A percentile compares a stretch with the other conserved stretches of the same genome.
These are phyloP conservation scores for Cryptococcus deneoformans DNA, from an alignment of 1,284 basidiomycete genomes.

Conservation along the genomic window DNA sequence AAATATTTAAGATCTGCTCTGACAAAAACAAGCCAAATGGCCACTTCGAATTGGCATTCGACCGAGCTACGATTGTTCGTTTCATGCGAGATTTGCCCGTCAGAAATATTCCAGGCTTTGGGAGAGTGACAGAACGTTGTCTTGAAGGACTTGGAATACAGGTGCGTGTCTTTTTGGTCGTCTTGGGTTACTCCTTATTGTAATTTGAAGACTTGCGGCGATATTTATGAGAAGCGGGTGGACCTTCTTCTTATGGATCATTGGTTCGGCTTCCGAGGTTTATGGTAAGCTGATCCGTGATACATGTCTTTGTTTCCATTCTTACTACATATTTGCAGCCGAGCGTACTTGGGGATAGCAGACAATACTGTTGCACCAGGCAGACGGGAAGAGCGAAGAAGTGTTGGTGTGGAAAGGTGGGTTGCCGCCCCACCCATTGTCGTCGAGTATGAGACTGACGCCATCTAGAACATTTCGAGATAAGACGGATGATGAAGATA, in stretches of 20 bases:
- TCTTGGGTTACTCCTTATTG: conserved; percentile 5
- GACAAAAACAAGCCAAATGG: conserved; percentile 97
- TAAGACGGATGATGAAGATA: conserved; percentile 61
- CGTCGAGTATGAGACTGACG: neutral
- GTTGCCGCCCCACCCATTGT: neutral
- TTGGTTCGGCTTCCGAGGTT: conserved; percentile 69
- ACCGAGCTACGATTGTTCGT: conserved; percentile 60
- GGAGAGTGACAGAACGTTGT: conserved; percentile 79
- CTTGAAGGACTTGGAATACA: conserved; percentile 82
- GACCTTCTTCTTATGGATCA: conserved; percentile 77
- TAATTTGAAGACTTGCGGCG: conserved; percentile 68
- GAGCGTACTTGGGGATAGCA: conserved; percentile 77
- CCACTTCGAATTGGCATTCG: conserved; percentile 72
- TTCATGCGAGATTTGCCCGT: conserved; percentile 57
- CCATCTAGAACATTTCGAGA: conserved; percentile 67
- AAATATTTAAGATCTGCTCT: conserved; percentile 70
- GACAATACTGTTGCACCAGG: conserved; percentile 74
- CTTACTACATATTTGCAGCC: conserved; percentile 15
- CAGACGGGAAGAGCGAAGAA: conserved; percentile 75
- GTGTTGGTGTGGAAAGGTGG: conserved; percentile 83
- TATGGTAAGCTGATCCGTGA: conserved; percentile 52
- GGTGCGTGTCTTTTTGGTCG: conserved; percentile 49
- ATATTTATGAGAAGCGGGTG: conserved; percentile 72
- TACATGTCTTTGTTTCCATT: conserved; percentile 10
- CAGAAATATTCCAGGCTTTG: conserved; percentile 71